Base-by-base conservation (phyloP, 192 early-diverging fungal genomes). In the Coemansia javaensis region DNA sequence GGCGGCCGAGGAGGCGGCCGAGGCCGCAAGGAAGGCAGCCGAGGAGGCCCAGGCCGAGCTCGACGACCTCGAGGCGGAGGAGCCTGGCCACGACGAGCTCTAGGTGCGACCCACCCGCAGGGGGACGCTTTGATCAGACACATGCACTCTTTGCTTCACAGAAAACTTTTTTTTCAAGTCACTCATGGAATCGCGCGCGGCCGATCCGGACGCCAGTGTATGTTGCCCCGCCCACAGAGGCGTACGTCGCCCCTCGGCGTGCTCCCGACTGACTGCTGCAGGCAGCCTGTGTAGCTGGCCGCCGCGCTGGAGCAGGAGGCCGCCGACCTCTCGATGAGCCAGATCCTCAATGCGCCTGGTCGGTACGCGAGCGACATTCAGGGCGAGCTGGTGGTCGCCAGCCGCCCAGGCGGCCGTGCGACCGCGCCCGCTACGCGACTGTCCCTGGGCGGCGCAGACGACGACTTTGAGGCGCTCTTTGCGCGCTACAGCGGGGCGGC, bases 81-180 rank as follows among this genome's bases (percentile, higher is more conserved):
- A 38, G 17, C 40, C 28, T 41, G 69, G 21, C 25, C 69, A 73
- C 44, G 69, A 73, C 43, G 69, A 73, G 49, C 69, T 73, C 21
- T 73, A 72, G 55, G 25, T 41, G 38, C 5, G 7, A 12, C 23
- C 21, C 20, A 21, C n/a, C n/a, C n/a, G n/a, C n/a, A n/a, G n/a
- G n/a, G n/a, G n/a, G n/a, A n/a, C n/a, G n/a, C n/a, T n/a, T n/a
- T n/a, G n/a, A n/a, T n/a, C n/a, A n/a, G n/a, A n/a, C n/a, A n/a
- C n/a, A n/a, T n/a, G n/a, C n/a, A n/a, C n/a, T n/a, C n/a, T n/a
- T n/a, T n/a, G n/a, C n/a, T n/a, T n/a, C n/a, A n/a, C n/a, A n/a
- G n/a, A n/a, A n/a, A n/a, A n/a, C n/a, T n/a, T n/a, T n/a, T n/a
- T n/a, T n/a, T n/a, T n/a, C n/a, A n/a, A n/a, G n/a, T n/a, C n/a